Evolutionary conservation across 345 rosid genomes (phyloP).

Genomic region (Populus euphratica): DNA sequence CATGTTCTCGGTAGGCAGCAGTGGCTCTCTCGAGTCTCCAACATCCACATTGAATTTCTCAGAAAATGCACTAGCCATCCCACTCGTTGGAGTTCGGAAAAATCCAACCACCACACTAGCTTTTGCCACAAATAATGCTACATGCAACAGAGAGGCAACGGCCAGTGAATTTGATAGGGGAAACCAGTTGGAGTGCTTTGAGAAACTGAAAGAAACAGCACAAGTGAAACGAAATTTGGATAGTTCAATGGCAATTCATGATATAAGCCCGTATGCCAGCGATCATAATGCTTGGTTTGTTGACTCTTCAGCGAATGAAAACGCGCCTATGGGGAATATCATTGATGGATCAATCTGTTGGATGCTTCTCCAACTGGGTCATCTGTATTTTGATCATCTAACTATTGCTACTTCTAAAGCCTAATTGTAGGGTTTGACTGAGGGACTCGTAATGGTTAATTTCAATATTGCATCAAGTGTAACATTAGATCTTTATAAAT

Average conservation of each 20-base stretch:
- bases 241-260: conserved; percentile 9
- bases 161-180: not conserved
- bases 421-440: not conserved
- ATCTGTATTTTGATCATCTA: conserved; percentile 11
- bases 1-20: conserved; percentile 18
- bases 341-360: conserved; percentile 19
- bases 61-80: conserved; percentile 6
- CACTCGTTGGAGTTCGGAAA: not conserved
- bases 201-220: conserved; percentile 6
- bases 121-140: not conserved
- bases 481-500: not conserved
- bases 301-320: not conserved
- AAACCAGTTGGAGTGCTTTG: conserved; percentile 6
- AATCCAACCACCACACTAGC: not conserved
- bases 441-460: not conserved
- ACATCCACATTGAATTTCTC: conserved; percentile 27
- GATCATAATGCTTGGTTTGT: not conserved
- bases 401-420: not conserved
- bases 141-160: not conserved
- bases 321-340: conserved; percentile 4
- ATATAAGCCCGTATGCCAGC: not conserved
- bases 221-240: conserved; percentile 7
- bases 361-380: conserved; percentile 25
- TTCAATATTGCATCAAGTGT: not conserved
- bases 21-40: conserved; percentile 32